Conservation (phyloP, 306 rosid species). For the Hippophae tibetana region DNA sequence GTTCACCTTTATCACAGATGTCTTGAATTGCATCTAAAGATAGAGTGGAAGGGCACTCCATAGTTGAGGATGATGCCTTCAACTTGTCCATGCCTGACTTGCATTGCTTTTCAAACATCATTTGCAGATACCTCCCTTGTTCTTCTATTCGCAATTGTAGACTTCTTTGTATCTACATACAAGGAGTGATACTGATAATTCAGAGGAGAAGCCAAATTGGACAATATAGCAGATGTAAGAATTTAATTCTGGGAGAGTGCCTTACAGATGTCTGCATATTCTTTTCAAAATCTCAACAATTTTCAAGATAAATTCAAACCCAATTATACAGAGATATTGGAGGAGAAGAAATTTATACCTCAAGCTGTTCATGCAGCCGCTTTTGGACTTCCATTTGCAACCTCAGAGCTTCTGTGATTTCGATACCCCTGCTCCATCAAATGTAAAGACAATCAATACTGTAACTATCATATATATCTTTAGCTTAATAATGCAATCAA, state of each 20-base stretch:
- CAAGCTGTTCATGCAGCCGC: slow-evolving; percentile 93
- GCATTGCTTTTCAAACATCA: slow-evolving; percentile 91
- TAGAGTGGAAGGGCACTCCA: slow-evolving; percentile 33
- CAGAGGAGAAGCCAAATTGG: not conserved
- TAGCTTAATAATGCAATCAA: not conserved
- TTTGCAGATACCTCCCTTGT: slow-evolving; percentile 89
- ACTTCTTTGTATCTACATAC: slow-evolving; percentile 73
- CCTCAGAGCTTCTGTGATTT: slow-evolving; percentile 93
- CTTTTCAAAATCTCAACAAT: slow-evolving; percentile 10
- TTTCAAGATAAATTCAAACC: slow-evolving; percentile 9
- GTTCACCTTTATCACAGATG: slow-evolving; percentile 41
- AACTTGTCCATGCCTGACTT: slow-evolving; percentile 29
- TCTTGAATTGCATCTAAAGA: slow-evolving; percentile 37
- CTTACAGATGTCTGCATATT: not conserved
- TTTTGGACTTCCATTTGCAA: slow-evolving; percentile 99
- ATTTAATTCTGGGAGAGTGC: not conserved
- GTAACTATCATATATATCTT: not conserved
- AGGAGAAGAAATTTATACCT: slow-evolving; percentile 42
- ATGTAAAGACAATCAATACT: not conserved
- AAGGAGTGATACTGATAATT: not conserved
- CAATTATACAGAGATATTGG: slow-evolving; percentile 17
- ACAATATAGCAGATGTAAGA: not conserved
- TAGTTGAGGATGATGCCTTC: slow-evolving; percentile 27
- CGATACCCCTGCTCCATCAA: slow-evolving; percentile 52
- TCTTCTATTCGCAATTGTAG: slow-evolving; percentile 96